Conservation (phyloP, 768 basidiomycete genomes). For the Imleria badia region DNA sequence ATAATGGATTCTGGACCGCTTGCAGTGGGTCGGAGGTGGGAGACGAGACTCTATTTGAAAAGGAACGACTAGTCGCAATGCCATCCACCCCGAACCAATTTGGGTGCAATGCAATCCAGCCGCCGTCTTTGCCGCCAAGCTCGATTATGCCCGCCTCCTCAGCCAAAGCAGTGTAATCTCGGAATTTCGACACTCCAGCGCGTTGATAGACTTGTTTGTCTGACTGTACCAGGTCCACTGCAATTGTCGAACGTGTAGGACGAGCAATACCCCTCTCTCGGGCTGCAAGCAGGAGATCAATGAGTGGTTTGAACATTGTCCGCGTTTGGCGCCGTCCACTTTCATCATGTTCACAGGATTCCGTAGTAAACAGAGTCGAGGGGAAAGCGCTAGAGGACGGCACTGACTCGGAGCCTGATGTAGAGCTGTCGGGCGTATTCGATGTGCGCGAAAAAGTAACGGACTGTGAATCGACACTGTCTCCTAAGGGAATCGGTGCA, state of each 20-base stretch:
- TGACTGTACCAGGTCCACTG: slow-evolving; percentile 29
- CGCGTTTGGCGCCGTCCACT: slow-evolving; percentile 13
- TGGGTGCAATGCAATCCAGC: slow-evolving; percentile 31
- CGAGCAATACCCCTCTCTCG: slow-evolving; percentile 30
- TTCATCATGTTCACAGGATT: slow-evolving; percentile 5
- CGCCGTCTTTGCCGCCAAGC: slow-evolving; percentile 15
- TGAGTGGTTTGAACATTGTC: slow-evolving; percentile 32
- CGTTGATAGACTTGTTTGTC: slow-evolving; percentile 29
- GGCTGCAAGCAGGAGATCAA: slow-evolving; percentile 21
- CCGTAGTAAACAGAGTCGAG: slow-evolving; percentile 4
- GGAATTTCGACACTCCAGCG: slow-evolving; percentile 28
- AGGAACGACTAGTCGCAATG: neutral
- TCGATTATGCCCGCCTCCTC: slow-evolving; percentile 26
- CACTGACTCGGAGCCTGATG: neutral
- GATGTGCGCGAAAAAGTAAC: slow-evolving; percentile 2
- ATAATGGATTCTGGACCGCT: slow-evolving; percentile 4
- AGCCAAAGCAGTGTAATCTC: slow-evolving; percentile 28
- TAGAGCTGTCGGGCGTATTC: neutral
- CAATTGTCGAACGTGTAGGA: slow-evolving; percentile 42
- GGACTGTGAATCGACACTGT: slow-evolving; percentile 2
- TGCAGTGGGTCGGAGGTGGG: slow-evolving; percentile 14
- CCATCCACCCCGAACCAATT: slow-evolving; percentile 16
- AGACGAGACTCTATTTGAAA: slow-evolving; percentile 5
- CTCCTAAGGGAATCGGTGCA: neutral
- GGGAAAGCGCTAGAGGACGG: slow-evolving; percentile 1